Base-by-base conservation (phyloP, 345 rosid species). In the Ricinus communis region DNA sequence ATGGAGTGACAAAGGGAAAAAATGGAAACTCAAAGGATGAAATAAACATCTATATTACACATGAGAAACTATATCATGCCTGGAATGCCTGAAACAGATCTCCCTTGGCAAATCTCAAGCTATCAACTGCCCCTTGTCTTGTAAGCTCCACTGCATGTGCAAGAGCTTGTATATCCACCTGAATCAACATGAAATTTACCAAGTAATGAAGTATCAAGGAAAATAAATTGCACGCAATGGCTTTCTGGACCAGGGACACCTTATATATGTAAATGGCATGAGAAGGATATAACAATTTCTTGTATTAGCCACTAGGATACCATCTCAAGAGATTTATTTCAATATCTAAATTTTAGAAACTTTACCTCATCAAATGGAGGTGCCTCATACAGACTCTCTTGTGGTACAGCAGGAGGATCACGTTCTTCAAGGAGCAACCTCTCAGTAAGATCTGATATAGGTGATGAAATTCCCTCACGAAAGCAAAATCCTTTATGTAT, bases 131-230 rank as follows among this genome's bases (percentile, higher is more conserved):
- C 62, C 96, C 97, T 85, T 94, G 97, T 79, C 98, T 87, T 65
- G 91, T 87, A 76, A 94, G 90, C 79, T 87, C 91, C 50, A 94
- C 98, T 24, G 97, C 97, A 88, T 94, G 97, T 28, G 92, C 93
- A 79, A 94, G 96, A 77, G 98, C 96, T 77, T 94, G 98, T 73
- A 94, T 87, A 72, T 94, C 98, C 75, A 85, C 93, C 98, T 94
- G 82, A 57, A 33, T 45, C 45, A 68, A 60, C 50, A 73, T 5
- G 15, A 70, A 65, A 66, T 49, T 73, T 60, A 55, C 16, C 51
- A 62, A 21, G 41, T 38, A 70, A 0, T 5, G 28, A 53, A 45
- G 12, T 7, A 53, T 53, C 19, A 2, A 43, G 30, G 7, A 60
- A 59, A 33, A 46, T 33, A 22, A 19, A 70, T 33, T 49, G n/a